Evolutionary conservation across 2,329 filamentous ascomycete genomes (phyloP), one percentile per base, ranked within the genome.

Genomic region (Cercospora canescens): DNA sequence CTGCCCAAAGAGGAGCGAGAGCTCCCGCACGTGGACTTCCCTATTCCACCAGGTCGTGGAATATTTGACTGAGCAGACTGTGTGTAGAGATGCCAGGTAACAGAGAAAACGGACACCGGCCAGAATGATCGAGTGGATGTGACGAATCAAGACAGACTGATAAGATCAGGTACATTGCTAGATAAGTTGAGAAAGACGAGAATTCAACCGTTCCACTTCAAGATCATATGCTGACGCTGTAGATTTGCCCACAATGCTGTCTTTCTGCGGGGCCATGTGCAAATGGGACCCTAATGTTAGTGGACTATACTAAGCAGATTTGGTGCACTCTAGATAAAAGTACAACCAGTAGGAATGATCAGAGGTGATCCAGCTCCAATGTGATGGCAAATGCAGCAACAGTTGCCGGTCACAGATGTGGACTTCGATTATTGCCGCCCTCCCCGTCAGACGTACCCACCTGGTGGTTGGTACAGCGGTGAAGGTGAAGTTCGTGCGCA

Each of bases 21-120:
- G 35, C 56, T 63, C 48, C 69, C 67, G 59, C 67, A 71, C 58
- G 69, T 71, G 9, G 65, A 71, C 34, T 69, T 69, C 28, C 63
- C 69, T 21, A 48, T 66, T 48, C 69, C 67, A 14, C 63, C 67
- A 39, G 39, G 64, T 32, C 65, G 65, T 56, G 67, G 69, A 1
- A 68, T 69, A 26, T 71, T 71, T 55, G 69, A 69, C n/a, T 59
- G 14, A 59, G 26, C 8, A 1, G 6, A 2, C 6, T 32, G 12
- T 18, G 28, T n/a, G 34, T 32, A 11, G 16, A 26, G 12, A 50
- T 21, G 7, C 16, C 12, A 26, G 45, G 45, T 12, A 50, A 1
- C 21, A 32, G 30, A 9, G 30, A 32, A 32, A 32, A 9, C 30
- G 9, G 30, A 35, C 9, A 35, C 2, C 4, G n/a, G n/a, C n/a